Percentiles rank a stretch among this genome's conserved stretches.
These are phyloP conservation scores for Reutealis trisperma DNA, from an alignment of 345 rosid species.

Conservation along the genomic window DNA sequence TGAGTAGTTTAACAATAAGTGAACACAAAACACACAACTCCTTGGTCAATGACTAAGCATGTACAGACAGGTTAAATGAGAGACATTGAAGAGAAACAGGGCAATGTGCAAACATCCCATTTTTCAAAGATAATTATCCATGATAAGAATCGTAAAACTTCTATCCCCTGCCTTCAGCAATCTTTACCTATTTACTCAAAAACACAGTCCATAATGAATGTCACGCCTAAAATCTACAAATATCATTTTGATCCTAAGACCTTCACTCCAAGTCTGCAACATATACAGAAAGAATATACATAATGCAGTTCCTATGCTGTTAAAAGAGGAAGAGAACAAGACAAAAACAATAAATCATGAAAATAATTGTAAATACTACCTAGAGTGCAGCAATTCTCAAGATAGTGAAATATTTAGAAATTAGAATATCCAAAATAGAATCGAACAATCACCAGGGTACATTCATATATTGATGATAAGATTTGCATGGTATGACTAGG, in stretches of 20 bases:
- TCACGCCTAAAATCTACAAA: not conserved
- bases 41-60: not conserved
- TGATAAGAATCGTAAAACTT: not conserved
- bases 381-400: not conserved
- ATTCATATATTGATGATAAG: not conserved
- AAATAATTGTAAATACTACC: not conserved
- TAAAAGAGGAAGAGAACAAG: not conserved
- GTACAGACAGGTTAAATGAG: not conserved
- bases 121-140: not conserved
- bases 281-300: not conserved
- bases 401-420: not conserved
- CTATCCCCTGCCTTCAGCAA: not conserved
- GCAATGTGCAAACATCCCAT: not conserved
- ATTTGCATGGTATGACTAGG: not conserved
- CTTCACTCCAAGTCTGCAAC: not conserved
- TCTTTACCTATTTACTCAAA: not conserved
- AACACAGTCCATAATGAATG: not conserved
- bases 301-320: not conserved
- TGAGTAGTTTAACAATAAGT: not conserved
- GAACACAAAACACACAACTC: not conserved
- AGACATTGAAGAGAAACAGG: not conserved
- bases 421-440: not conserved
- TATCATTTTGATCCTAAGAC: not conserved
- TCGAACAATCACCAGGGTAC: not conserved
- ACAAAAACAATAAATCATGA: not conserved